Base-by-base conservation (phyloP, 768 basidiomycete species). In the Amanita rimosa region DNA sequence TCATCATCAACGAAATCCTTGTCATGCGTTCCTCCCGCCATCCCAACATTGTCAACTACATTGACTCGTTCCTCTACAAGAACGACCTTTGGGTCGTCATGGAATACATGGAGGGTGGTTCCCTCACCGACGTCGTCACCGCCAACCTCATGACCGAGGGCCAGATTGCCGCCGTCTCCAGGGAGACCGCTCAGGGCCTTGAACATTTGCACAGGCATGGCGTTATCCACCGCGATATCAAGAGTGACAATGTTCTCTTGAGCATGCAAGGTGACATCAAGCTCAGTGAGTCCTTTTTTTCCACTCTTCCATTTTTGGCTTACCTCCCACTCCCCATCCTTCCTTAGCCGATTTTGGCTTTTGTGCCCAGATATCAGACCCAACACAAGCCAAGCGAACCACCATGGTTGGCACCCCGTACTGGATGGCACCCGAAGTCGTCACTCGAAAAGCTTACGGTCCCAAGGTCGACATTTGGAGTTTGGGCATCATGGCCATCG, bases 21-120 rank as follows among this genome's bases (percentile, higher is more conserved):
- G 96, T 98, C 61, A 98, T 99, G 96, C 88, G 94, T 19, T 83
- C 91, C 19, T 89, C 88, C 14, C 77, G 89, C 31, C 94, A 97
- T 63, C 92, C 93, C n/a, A 99, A 99, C 62, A 97, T 98, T 57
- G 95, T 99, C 70, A 97, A 99, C 64, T 99, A 92, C 68, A 97
- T 97, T 60, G 96, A 99, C 63, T 95, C 93, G 2, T 99, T 97
- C 78, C 67, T 98, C 36, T 80, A 95, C 73, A 93, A 90, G 74
- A 96, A 95, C 63, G 96, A 98, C 60, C 74, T 99, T 3, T 98
- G 96, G 96, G 93, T 99, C 34, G 92, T 98, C 49, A 98, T 99
- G 96, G 96, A 97, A 69, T 97, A 94, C 67, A 98, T 98, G 95
- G 94, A 97, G 67, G 94, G 94, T 35, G 89, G 91, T 29, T 84